Percentiles rank a stretch among this genome's conserved stretches.
Conservation (phyloP, 2,329 filamentous ascomycete genomes). For the Ceratocystis huliohia region DNA sequence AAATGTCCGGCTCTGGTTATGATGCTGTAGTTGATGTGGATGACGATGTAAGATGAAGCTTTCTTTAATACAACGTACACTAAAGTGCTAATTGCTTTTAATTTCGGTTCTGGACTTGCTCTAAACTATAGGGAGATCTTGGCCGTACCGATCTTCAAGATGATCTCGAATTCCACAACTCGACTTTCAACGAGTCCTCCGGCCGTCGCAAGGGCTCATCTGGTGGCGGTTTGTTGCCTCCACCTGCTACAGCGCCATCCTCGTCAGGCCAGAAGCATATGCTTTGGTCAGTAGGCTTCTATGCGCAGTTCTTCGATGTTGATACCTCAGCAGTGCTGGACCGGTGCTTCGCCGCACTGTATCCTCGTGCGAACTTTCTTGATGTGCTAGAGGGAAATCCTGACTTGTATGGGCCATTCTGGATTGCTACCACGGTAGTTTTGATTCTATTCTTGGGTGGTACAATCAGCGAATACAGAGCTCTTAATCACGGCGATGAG, state of each 20-base stretch:
- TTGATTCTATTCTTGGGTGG: slow-evolving; percentile 91
- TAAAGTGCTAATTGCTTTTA: slow-evolving; percentile 22
- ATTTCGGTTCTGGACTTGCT: background rate
- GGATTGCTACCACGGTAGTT: slow-evolving; percentile 96
- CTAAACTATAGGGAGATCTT: slow-evolving; percentile 67
- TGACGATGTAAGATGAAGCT: slow-evolving; percentile 56
- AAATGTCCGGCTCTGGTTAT: slow-evolving; percentile 77
- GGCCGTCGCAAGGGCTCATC: slow-evolving; percentile 35
- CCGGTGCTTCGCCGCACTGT: slow-evolving; percentile 79
- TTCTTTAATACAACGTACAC: slow-evolving; percentile 10
- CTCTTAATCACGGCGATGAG: slow-evolving; percentile 51
- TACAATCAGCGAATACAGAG: slow-evolving; percentile 84
- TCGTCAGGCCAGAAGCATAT: slow-evolving; percentile 56
- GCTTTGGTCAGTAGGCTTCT: slow-evolving; percentile 87
- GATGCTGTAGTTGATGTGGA: slow-evolving; percentile 97
- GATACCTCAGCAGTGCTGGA: slow-evolving; percentile 81
- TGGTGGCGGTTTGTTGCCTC: slow-evolving; percentile 36
- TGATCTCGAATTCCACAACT: slow-evolving; percentile 97
- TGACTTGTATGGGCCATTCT: slow-evolving; percentile 92
- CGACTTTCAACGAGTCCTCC: slow-evolving; percentile 58
- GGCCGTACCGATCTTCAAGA: slow-evolving; percentile 97
- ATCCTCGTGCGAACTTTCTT: slow-evolving; percentile 85
- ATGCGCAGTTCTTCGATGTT: slow-evolving; percentile 97
- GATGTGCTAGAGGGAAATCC: slow-evolving; percentile 95
- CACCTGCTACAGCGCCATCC: slow-evolving; percentile 41